These are phyloP conservation scores for Ophiostoma novo-ulmi DNA, from an alignment of 2,329 filamentous ascomycete species.

Conservation along the genomic window DNA sequence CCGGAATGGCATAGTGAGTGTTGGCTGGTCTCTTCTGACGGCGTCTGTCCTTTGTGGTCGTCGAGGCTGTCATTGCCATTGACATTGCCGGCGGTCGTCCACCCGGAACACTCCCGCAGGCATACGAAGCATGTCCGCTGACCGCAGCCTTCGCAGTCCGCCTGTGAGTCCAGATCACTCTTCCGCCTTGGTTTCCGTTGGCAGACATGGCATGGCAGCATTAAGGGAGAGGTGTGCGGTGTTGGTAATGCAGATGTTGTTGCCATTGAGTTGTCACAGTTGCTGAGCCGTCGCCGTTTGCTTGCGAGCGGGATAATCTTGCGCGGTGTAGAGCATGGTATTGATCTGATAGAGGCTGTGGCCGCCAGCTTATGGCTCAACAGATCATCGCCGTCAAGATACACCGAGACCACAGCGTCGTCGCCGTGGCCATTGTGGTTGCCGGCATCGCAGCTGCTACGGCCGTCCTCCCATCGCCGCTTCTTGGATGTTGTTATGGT, in stretches of 20 bases:
- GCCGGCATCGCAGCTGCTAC: slow-evolving; percentile 14
- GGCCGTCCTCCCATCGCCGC: slow-evolving; percentile 36
- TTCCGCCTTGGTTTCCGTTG: slow-evolving; percentile 60
- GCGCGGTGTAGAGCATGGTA: slow-evolving; percentile 4
- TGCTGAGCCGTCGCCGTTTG: slow-evolving; percentile 20
- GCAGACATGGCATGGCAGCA: slow-evolving; percentile 61
- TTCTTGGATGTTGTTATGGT: slow-evolving; percentile 32
- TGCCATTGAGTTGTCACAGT: neutral
- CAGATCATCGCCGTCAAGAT: slow-evolving; percentile 10
- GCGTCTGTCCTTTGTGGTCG: neutral
- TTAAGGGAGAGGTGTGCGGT: neutral
- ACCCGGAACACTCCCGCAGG: slow-evolving; percentile 56
- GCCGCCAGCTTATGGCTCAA: neutral
- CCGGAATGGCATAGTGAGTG: no score
- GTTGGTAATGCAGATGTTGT: neutral
- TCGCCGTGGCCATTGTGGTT: slow-evolving; percentile 20
- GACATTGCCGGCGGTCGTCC: slow-evolving; percentile 32
- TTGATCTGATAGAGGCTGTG: neutral
- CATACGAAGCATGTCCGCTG: slow-evolving; percentile 65
- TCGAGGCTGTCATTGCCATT: slow-evolving; percentile 16
- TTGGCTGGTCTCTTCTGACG: neutral
- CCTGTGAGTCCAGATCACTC: slow-evolving; percentile 60
- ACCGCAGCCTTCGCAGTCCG: slow-evolving; percentile 58
- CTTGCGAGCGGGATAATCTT: slow-evolving; percentile 17
- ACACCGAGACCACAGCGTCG: neutral